Conservation (phyloP, 78 protist species). For the Protostelium mycophagum region DNA sequence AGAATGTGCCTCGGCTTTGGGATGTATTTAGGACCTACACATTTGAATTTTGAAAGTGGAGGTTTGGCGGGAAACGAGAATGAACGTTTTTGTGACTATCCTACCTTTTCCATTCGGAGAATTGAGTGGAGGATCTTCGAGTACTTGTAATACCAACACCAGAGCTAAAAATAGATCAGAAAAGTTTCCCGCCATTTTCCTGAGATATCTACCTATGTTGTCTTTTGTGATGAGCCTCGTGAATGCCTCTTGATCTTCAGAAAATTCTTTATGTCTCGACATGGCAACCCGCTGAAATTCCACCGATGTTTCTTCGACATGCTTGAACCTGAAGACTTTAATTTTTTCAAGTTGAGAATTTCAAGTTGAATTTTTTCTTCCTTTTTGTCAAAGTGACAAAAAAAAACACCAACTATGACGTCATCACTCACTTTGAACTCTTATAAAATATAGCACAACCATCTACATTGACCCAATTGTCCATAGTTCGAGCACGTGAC, state of each 20-base stretch:
- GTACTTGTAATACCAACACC: neutral
- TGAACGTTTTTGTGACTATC: too few relatives aligned
- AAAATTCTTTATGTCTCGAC: neutral
- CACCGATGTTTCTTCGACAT: neutral
- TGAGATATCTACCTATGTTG: too few relatives aligned
- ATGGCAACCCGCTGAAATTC: neutral
- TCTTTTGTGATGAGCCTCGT: neutral
- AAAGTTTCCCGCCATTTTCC: too few relatives aligned
- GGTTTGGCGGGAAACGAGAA: too few relatives aligned
- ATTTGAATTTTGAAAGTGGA: too few relatives aligned
- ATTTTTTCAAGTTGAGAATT: too few relatives aligned
- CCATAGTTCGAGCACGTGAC: neutral
- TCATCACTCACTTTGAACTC: neutral
- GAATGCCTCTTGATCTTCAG: neutral
- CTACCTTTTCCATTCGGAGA: neutral
- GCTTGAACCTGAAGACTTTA: neutral
- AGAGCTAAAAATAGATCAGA: too few relatives aligned
- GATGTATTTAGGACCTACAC: neutral
- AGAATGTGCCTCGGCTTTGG: neutral
- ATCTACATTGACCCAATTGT: slow-evolving; percentile 1
- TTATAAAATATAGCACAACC: slow-evolving; percentile 12
- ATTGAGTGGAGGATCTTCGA: neutral
- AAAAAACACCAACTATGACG: too few relatives aligned
- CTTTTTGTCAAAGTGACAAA: too few relatives aligned
- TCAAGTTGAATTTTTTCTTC: too few relatives aligned